Evolutionary conservation across 2,329 filamentous ascomycete genomes (phyloP).

Genomic region (Claviceps monticola): DNA sequence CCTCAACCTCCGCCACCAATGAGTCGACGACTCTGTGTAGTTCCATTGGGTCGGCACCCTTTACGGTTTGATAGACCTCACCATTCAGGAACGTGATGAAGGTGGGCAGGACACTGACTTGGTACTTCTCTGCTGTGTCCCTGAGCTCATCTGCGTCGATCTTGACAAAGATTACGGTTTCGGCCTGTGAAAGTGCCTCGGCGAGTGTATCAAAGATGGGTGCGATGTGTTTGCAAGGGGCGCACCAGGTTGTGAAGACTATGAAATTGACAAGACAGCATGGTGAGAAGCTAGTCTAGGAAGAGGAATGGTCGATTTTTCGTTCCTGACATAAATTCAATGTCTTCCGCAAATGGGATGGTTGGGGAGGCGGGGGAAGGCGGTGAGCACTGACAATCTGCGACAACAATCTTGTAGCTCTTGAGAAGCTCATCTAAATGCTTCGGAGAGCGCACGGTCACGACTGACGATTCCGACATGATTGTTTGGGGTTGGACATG

Average conservation of each 20-base stretch:
- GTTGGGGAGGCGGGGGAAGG: constrained; percentile 2
- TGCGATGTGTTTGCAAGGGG: constrained; percentile 69
- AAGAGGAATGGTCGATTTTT: background rate
- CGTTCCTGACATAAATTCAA: no score
- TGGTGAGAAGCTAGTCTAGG: constrained; percentile 7
- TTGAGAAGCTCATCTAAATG: constrained; percentile 57
- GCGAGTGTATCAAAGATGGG: constrained; percentile 73
- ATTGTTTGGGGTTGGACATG: constrained; percentile 4
- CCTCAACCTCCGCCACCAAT: constrained; percentile 50
- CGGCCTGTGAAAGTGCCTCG: constrained; percentile 52
- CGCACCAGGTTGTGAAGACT: constrained; percentile 87
- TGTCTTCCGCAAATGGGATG: no score
- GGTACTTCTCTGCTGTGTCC: constrained; percentile 60
- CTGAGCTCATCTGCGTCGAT: constrained; percentile 69
- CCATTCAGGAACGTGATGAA: constrained; percentile 77
- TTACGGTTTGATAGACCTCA: constrained; percentile 51
- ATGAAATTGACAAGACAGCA: background rate
- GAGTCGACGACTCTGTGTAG: constrained; percentile 60
- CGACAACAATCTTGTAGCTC: constrained; percentile 66
- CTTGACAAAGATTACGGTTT: constrained; percentile 71
- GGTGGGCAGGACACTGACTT: constrained; percentile 69
- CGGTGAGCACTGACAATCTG: constrained; percentile 57
- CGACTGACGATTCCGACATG: constrained; percentile 17
- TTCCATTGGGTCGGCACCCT: constrained; percentile 58
- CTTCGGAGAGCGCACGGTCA: constrained; percentile 31